Base-by-base conservation (phyloP, 768 basidiomycete species). In the Trametes villosa region DNA sequence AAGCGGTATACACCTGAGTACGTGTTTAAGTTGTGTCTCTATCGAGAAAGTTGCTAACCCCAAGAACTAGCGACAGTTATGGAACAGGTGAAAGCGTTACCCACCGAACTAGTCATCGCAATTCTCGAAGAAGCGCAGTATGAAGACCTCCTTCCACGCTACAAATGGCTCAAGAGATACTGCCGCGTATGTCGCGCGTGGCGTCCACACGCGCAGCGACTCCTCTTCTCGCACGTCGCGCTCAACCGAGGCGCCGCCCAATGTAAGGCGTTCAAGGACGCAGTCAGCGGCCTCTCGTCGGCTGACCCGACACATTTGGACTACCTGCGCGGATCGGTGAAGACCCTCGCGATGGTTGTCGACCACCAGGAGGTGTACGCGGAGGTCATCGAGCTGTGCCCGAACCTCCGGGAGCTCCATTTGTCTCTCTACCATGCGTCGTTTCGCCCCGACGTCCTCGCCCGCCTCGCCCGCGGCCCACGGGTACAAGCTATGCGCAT, bases 81-180 rank as follows among this genome's bases (percentile, higher is more conserved):
- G n/a, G n/a, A n/a, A n/a, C n/a, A n/a, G n/a, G n/a, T n/a, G n/a
- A n/a, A n/a, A n/a, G n/a, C n/a, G n/a, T n/a, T 49, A n/a, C 48
- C 48, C 30, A 49, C 18, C 18, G 48, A 49, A 33, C 48, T 49
- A 9, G 22, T 49, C 31, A 49, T 49, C 31, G 15, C 48, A 7
- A 54, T 60, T 29, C 12, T 60, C 8, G 52, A 49, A 9, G 52
- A 54, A 8, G 59, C 59, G 5, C 52, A 54, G n/a, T 42, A 60
- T n/a, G 53, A 60, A 31, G 53, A 54, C 22, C 59, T 54, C 27
- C 3, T 50, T 4, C 52, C 59, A 8, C 46, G 52, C 4, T 55
- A 60, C 47, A 48, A 42, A 41, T 60, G 59, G 59, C 52, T 60
- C 20, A 46, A 41, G n/a, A 20, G 20, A 6, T 60, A 49, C 33